These are phyloP conservation scores for Moesziomyces antarcticus DNA, from an alignment of 1,284 basidiomycete species.

Conservation along the genomic window DNA sequence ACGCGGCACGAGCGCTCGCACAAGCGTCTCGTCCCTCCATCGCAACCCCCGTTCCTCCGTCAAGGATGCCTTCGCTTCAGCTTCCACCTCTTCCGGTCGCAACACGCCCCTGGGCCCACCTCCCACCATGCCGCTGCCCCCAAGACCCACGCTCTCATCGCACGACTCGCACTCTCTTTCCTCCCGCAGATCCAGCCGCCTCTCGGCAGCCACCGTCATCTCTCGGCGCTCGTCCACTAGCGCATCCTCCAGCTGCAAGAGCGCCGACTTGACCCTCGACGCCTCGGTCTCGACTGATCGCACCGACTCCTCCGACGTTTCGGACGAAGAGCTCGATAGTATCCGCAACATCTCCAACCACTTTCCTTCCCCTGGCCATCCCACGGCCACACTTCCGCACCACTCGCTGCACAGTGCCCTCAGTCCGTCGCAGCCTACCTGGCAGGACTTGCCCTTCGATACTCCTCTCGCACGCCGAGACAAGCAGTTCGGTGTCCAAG, in stretches of 20 bases:
- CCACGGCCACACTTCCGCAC: background rate
- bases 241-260: conserved; percentile 7
- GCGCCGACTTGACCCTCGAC: background rate
- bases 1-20: conserved; percentile 1
- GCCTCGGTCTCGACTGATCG: conserved; percentile 4
- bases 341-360: conserved; percentile 27
- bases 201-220: conserved; percentile 8
- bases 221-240: conserved; percentile 21
- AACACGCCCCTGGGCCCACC: conserved; percentile 30
- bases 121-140: conserved; percentile 33
- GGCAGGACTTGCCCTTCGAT: background rate
- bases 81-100: background rate
- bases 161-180: conserved; percentile 1
- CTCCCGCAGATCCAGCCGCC: conserved; percentile 18
- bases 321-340: conserved; percentile 25
- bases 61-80: background rate
- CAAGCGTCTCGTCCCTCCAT: conserved; percentile 8
- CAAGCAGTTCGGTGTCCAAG: background rate
- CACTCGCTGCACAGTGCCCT: background rate
- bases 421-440: conserved; percentile 3
- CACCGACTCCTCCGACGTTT: conserved; percentile 10
- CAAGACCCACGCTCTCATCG: conserved; percentile 12
- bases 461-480: background rate
- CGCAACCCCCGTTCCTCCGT: background rate
- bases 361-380: conserved; percentile 23